These are phyloP conservation scores for Cladosporium phlei DNA, from an alignment of 2,329 filamentous ascomycete genomes.

Conservation along the genomic window DNA sequence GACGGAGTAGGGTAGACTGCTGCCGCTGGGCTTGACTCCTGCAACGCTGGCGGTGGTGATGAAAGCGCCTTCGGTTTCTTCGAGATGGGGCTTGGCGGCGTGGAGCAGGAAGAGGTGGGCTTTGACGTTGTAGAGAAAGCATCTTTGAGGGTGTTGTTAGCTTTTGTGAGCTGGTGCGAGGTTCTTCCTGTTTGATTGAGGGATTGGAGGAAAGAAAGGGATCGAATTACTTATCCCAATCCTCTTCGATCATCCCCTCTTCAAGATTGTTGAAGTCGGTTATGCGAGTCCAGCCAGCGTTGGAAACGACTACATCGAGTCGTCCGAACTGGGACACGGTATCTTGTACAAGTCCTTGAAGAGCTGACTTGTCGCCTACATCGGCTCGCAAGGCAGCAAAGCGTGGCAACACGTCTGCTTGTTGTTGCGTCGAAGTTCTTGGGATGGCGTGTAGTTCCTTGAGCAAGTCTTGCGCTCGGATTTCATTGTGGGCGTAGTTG, in stretches of 20 bases:
- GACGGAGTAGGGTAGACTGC: slow-evolving; percentile 45
- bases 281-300: slow-evolving; percentile 37
- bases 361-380: slow-evolving; percentile 39
- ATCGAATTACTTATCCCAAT: slow-evolving; percentile 54
- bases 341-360: slow-evolving; percentile 41
- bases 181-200: too few species aligned
- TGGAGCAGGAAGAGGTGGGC: slow-evolving; percentile 57
- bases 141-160: too few species aligned
- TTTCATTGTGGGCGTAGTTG: slow-evolving; percentile 44
- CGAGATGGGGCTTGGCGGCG: slow-evolving; percentile 51
- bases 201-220: background rate
- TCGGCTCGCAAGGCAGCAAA: slow-evolving; percentile 45
- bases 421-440: slow-evolving; percentile 16
- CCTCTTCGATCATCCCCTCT: slow-evolving; percentile 52
- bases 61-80: slow-evolving; percentile 56
- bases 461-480: slow-evolving; percentile 38
- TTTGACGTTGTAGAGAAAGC: slow-evolving; percentile 62
- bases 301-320: slow-evolving; percentile 44
- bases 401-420: slow-evolving; percentile 26
- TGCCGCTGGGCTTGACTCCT: slow-evolving; percentile 60
- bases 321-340: slow-evolving; percentile 43
- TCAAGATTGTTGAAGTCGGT: slow-evolving; percentile 45
- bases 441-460: slow-evolving; percentile 39
- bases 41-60: slow-evolving; percentile 62
- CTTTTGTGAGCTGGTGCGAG: too few species aligned